A percentile compares a stretch with the other conserved stretches of the same genome.
Evolutionary conservation across 2,329 filamentous ascomycete species (phyloP).

Genomic region (Sclerotinia borealis): DNA sequence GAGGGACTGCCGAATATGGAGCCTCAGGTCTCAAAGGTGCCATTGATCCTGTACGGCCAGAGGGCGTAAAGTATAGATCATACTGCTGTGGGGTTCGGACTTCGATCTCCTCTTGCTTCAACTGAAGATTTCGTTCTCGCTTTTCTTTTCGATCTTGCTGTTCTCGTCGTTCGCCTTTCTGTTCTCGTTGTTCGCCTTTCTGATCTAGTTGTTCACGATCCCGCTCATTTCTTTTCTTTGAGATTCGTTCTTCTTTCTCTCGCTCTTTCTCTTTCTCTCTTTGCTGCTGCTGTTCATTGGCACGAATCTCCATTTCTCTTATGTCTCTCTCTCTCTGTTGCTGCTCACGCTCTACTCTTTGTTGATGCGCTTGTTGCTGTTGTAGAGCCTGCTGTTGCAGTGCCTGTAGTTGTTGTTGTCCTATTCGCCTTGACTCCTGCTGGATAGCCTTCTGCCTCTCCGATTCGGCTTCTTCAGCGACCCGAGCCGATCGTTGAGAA

Average conservation of each 20-base stretch:
- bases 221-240: neutral
- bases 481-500: neutral
- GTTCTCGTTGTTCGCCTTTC: conserved; percentile 14
- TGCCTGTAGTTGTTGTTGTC: conserved; percentile 4
- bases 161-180: conserved; percentile 11
- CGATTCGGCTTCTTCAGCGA: neutral
- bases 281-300: neutral
- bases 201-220: neutral
- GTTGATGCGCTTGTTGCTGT: neutral
- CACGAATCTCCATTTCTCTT: neutral
- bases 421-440: conserved; percentile 1
- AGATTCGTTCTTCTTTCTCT: neutral
- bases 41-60: conserved; percentile 19
- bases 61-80: conserved; percentile 27
- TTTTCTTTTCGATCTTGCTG: conserved; percentile 15
- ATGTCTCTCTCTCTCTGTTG: neutral
- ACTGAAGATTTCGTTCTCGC: conserved; percentile 22
- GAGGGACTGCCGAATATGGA: conserved; percentile 8
- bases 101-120: conserved; percentile 30
- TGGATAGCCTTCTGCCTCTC: conserved; percentile 1
- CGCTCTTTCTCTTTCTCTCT: neutral
- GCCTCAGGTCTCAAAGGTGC: conserved; percentile 24
- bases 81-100: conserved; percentile 34
- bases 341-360: neutral
- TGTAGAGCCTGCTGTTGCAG: conserved; percentile 14